Evolutionary conservation across 305 asterid species (phyloP), one percentile per base, ranked within the genome.

Genomic region (Rubia balearica): DNA sequence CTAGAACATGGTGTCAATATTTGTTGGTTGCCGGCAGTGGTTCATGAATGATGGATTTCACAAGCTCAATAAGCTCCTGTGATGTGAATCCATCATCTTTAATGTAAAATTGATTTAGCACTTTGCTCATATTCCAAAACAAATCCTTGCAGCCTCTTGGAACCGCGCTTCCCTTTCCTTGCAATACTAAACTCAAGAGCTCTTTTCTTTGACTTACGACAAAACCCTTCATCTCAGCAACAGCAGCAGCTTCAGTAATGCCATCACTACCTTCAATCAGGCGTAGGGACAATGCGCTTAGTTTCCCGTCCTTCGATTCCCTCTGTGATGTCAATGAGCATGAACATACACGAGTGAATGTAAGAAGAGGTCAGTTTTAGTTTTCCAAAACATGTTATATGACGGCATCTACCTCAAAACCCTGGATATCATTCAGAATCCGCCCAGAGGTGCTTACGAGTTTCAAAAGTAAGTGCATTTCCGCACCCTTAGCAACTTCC

Each of bases 71-170:
- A 84, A 90, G 76, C 65, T 77, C 96, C 59, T 84, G 74, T 0
- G 94, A 85, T 68, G 87, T 81, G 76, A 83, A 90, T n/a, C 96
- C 98, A 60, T 92, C 98, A 4, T 88, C 89, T 76, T 85, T 88
- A 51, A 55, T 42, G 79, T 93, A 93, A 70, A 91, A 85, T 11
- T 80, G 83, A 71, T 88, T 88, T 78, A 91, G 53, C 70, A 89
- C 91, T 2, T 83, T 79, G 83, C 84, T 71, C 96, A 88, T 94
- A 49, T 87, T 87, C 96, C 97, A 88, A 62, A 89, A 89, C 61
- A 91, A 62, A 80, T 89, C 88, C 85, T 81, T 94, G 88, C 97
- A 94, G 49, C 84, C 77, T 76, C 80, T 85, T 66, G 98, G 97
- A 53, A 91, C 68, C 16, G 82, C 81, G 60, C 89, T 81, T 0